Evolutionary conservation across 305 asterid genomes (phyloP).

Genomic region (Fraxinus floribunda): DNA sequence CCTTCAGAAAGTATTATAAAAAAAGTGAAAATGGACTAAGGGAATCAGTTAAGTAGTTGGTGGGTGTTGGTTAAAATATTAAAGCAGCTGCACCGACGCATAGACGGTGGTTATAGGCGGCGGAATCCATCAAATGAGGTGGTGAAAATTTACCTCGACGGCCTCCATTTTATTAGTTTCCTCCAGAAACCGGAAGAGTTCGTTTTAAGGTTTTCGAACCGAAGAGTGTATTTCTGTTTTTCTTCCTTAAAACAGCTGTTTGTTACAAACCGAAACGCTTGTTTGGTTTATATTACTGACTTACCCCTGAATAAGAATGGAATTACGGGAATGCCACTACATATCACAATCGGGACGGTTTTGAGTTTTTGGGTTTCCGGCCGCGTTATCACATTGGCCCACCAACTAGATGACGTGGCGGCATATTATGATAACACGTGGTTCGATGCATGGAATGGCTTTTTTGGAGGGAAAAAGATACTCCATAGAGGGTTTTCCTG

Average conservation of each 20-base stretch:
- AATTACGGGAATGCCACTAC: neutral
- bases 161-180: slow-evolving; percentile 6
- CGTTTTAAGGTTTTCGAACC: neutral
- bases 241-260: slow-evolving; percentile 10
- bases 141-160: slow-evolving; percentile 4
- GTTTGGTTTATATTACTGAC: neutral
- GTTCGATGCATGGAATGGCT: slow-evolving; percentile 6
- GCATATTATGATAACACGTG: slow-evolving; percentile 24
- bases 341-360: slow-evolving; percentile 19
- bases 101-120: neutral
- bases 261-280: slow-evolving; percentile 8
- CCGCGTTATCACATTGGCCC: slow-evolving; percentile 14
- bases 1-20: neutral
- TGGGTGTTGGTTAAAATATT: neutral
- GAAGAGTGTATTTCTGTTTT: neutral
- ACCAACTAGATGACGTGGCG: slow-evolving; percentile 18
- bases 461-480: slow-evolving; percentile 25
- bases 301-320: neutral
- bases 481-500: neutral
- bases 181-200: slow-evolving; percentile 1
- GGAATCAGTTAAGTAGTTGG: slow-evolving; percentile 3
- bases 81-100: neutral
- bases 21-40: neutral
- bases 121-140: neutral
- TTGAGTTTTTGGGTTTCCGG: slow-evolving; percentile 27